These are phyloP conservation scores for Kurtzmaniella quercitrusa DNA, from an alignment of 1,139 yeast genomes.

Conservation along the genomic window DNA sequence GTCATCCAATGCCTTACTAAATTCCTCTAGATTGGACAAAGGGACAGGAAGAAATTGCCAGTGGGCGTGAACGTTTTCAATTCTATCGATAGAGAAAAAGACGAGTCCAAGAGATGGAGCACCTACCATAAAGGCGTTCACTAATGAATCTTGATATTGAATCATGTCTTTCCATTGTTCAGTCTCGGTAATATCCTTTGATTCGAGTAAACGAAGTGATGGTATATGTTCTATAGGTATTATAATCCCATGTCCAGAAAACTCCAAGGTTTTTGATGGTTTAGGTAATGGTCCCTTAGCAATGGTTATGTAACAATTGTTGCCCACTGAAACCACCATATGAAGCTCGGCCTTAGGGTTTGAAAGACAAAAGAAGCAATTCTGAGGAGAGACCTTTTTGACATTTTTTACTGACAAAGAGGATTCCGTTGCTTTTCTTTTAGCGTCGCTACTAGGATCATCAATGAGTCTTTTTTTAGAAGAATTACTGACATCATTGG, in stretches of 20 bases:
- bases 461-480: constrained; percentile 8
- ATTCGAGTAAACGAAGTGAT: constrained; percentile 20
- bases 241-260: constrained; percentile 79
- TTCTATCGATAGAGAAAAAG: constrained; percentile 58
- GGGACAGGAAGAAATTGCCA: constrained; percentile 62
- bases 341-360: constrained; percentile 77
- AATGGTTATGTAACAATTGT: constrained; percentile 61
- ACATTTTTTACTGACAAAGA: constrained; percentile 16
- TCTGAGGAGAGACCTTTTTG: constrained; percentile 45
- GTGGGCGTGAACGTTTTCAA: constrained; percentile 59
- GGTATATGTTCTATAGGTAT: constrained; percentile 81
- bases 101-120: constrained; percentile 41
- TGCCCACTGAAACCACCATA: constrained; percentile 74
- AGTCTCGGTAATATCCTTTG: constrained; percentile 13
- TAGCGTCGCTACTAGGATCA: constrained; percentile 4
- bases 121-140: constrained; percentile 35
- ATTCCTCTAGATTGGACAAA: constrained; percentile 29
- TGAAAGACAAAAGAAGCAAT: constrained; percentile 81
- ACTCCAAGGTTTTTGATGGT: constrained; percentile 29
- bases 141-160: constrained; percentile 41
- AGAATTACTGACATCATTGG: constrained; percentile 4
- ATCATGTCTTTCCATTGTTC: constrained; percentile 24
- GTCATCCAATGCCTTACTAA: constrained; percentile 32
- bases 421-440: not conserved
- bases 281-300: constrained; percentile 85